Evolutionary conservation across 139 green algal genomes (phyloP).

Genomic region (Volvox reticuliferus): DNA sequence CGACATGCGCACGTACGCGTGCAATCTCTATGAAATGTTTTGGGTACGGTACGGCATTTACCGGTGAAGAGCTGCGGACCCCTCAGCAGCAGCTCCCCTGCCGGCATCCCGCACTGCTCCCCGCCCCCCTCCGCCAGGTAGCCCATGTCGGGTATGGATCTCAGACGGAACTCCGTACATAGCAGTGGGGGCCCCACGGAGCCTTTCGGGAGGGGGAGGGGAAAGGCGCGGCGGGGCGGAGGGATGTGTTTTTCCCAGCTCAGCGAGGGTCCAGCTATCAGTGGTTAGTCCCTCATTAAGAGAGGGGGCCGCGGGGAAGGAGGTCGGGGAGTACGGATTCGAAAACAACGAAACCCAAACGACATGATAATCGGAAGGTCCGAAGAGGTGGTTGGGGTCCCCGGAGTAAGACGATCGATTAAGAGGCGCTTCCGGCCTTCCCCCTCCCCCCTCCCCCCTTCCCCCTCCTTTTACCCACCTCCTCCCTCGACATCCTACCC

Average conservation of each 20-base stretch:
- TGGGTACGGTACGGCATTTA: not conserved
- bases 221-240: not conserved
- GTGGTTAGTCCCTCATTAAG: too few relatives aligned
- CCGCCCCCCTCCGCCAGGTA: conserved; percentile 66
- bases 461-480: not conserved
- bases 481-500: not conserved
- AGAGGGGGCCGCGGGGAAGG: not conserved
- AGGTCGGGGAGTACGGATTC: not conserved
- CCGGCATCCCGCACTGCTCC: conserved; percentile 14
- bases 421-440: too few relatives aligned
- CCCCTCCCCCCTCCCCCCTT: not conserved
- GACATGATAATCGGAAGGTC: too few relatives aligned
- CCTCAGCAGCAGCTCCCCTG: conserved; percentile 80
- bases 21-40: not conserved
- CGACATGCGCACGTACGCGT: not conserved
- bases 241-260: too few relatives aligned
- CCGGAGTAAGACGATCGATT: too few relatives aligned
- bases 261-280: too few relatives aligned
- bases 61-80: conserved; percentile 85
- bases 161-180: conserved; percentile 80
- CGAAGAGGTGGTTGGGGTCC: not conserved
- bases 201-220: conserved; percentile 65
- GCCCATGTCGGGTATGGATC: conserved; percentile 80
- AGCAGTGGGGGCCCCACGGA: conserved; percentile 87
- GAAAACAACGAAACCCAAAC: too few relatives aligned